A percentile compares a stretch with the other conserved stretches of the same genome.
These are phyloP conservation scores for Pythium plurisporium DNA, from an alignment of 352 stramenopile genomes.

Conservation along the genomic window DNA sequence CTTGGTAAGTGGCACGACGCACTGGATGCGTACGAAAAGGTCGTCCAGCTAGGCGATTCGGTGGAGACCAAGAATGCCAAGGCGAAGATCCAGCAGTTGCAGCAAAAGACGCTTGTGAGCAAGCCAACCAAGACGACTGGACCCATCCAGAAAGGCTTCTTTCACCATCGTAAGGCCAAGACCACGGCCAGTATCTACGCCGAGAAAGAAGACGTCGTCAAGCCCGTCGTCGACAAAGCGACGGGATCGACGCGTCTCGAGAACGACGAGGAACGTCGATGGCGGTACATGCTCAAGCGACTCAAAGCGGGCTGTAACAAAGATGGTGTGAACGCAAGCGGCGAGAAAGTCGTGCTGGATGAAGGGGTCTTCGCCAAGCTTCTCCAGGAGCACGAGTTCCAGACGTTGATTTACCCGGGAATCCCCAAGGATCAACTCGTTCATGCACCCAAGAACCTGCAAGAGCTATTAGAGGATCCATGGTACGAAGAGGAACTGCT, in stretches of 20 bases:
- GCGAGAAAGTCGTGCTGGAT: constrained; percentile 59
- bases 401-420: constrained; percentile 73
- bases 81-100: constrained; percentile 13
- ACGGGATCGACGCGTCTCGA: constrained; percentile 22
- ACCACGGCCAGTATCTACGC: constrained; percentile 46
- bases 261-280: constrained; percentile 38
- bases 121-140: not conserved
- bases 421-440: constrained; percentile 62
- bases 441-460: constrained; percentile 66
- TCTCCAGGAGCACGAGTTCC: constrained; percentile 63
- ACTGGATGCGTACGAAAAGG: constrained; percentile 62
- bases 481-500: constrained; percentile 80
- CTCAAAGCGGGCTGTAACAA: constrained; percentile 58
- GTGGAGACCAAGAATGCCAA: constrained; percentile 48
- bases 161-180: constrained; percentile 25
- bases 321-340: constrained; percentile 44
- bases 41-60: constrained; percentile 65
- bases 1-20: constrained; percentile 61
- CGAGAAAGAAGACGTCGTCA: constrained; percentile 53
- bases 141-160: constrained; percentile 48
- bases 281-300: constrained; percentile 59
- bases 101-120: constrained; percentile 2
- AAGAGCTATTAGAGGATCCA: constrained; percentile 65
- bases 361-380: constrained; percentile 80
- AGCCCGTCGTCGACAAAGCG: constrained; percentile 20